Base-by-base conservation (phyloP, 371 early-diverging fungal species). In the Blastocladiella emersonii region DNA sequence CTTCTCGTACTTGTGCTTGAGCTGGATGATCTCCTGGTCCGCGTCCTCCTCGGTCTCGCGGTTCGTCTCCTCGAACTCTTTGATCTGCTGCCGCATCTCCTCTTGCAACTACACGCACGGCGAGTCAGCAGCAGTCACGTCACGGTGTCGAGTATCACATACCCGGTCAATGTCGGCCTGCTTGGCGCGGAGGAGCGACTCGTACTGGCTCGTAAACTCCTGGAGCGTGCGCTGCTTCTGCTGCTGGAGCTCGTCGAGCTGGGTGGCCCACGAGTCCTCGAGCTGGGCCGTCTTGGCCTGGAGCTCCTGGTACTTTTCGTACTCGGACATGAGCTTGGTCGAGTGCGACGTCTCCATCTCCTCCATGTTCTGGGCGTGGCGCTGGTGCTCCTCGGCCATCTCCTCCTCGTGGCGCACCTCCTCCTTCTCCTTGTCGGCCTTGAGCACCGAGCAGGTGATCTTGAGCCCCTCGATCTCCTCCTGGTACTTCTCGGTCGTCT, bases 41-140 rank as follows among this genome's bases (percentile, higher is more conserved):
- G 76, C 78, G 63, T 80, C 81, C 62, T 80, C 76, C 56, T 80
- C 81, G 19, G 79, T 77, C 53, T 76, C 78, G n/a, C 64, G 65
- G 15, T 75, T 71, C 17, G 75, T 77, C 61, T 77, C 78, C 49
- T 76, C 73, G 61, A 74, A 77, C 62, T 80, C 78, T n/a, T 63
- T 64, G 12, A 71, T 63, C 57, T 76, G 76, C 21, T 53, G 39
- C 41, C 66, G 67, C 65, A 79, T 72, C 36, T 78, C 77, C 36
- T 74, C 68, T 69, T 80, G 79, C 1, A 80, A 69, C 77, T 77
- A 41, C 30, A 55, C 6, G 34, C n/a, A n/a, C n/a, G n/a, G n/a
- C n/a, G 13, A 55, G 55, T 55, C 55, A 55, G 32, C 34, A 55
- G 34, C 15, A 55, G 15, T 55, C 13, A 34, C 30, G 55, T 55